Percentiles rank a stretch among this genome's conserved stretches.
Conservation (phyloP, 1,139 yeast species). For the Candida tunisiensis region DNA sequence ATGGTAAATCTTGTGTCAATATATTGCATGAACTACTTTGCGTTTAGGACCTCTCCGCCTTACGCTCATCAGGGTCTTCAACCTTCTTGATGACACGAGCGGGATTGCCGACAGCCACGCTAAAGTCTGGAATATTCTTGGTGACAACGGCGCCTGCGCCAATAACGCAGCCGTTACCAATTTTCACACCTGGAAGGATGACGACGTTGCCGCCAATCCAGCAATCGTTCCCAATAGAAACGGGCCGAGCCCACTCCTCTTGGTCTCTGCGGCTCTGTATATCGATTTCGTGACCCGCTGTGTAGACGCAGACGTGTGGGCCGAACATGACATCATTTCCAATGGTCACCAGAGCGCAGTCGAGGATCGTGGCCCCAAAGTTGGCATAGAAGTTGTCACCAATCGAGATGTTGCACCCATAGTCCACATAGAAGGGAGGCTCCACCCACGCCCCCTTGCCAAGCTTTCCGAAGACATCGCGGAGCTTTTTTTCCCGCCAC, state of each 20-base stretch:
- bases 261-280: conserved; percentile 26
- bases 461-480: conserved; percentile 28
- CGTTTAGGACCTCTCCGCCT: too few species aligned
- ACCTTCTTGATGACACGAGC: conserved; percentile 24
- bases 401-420: conserved; percentile 34
- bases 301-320: conserved; percentile 41
- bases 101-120: conserved; percentile 45
- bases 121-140: conserved; percentile 33
- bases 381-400: conserved; percentile 23
- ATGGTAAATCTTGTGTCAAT: too few species aligned
- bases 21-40: too few species aligned
- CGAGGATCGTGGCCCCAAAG: conserved; percentile 37
- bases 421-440: conserved; percentile 37
- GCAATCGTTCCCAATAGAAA: conserved; percentile 42
- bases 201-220: conserved; percentile 47
- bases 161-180: conserved; percentile 45
- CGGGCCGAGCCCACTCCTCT: conserved; percentile 37
- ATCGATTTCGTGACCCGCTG: conserved; percentile 50
- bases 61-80: too few species aligned
- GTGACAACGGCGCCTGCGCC: conserved; percentile 56
- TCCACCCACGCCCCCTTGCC: conserved; percentile 28
- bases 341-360: conserved; percentile 41
- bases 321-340: conserved; percentile 48
- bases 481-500: conserved; percentile 10
- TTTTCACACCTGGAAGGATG: conserved; percentile 47